Percentiles rank a stretch among this genome's conserved stretches.
phyloP scores from a whole-genome alignment of 306 rosid species.

The Prunus dulcis region DNA sequence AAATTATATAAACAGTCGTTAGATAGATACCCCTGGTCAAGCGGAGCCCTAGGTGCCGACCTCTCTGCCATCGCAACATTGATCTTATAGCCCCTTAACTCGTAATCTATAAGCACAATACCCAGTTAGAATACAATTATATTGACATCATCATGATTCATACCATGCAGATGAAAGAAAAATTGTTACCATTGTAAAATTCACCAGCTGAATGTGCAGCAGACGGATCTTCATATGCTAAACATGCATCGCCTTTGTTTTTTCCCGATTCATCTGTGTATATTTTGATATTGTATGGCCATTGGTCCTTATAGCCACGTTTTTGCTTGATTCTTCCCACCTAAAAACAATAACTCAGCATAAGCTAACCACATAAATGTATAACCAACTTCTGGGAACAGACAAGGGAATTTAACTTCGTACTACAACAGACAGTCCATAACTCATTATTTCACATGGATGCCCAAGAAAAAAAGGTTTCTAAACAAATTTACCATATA shows the following conservation, averaged over 20 bases:
- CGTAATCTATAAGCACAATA: slow-evolving; percentile 54
- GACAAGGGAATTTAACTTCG: not conserved
- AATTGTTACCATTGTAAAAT: slow-evolving; percentile 70
- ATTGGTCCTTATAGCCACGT: slow-evolving; percentile 97
- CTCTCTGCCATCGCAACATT: slow-evolving; percentile 92
- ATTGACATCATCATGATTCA: not conserved
- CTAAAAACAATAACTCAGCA: slow-evolving; percentile 26
- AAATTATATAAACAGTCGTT: not conserved
- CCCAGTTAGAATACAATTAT: slow-evolving; percentile 11
- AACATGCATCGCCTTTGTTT: slow-evolving; percentile 92
- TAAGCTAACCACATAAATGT: not conserved
- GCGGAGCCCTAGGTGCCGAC: slow-evolving; percentile 86
- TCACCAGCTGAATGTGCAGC: slow-evolving; percentile 97
- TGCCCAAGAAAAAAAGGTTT: not conserved
- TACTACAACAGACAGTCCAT: not conserved
- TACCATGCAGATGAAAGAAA: not conserved
- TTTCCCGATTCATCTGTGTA: slow-evolving; percentile 89
- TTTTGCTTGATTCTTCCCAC: slow-evolving; percentile 99
- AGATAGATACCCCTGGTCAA: slow-evolving; percentile 64
- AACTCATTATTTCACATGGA: not conserved
- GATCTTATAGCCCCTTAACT: slow-evolving; percentile 81
- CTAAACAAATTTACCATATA: not conserved
- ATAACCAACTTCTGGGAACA: not conserved
- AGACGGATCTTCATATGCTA: slow-evolving; percentile 92
- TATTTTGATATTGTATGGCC: slow-evolving; percentile 95